These are phyloP conservation scores for Geotrichum klebahnii DNA, from an alignment of 1,139 yeast genomes.

Conservation along the genomic window DNA sequence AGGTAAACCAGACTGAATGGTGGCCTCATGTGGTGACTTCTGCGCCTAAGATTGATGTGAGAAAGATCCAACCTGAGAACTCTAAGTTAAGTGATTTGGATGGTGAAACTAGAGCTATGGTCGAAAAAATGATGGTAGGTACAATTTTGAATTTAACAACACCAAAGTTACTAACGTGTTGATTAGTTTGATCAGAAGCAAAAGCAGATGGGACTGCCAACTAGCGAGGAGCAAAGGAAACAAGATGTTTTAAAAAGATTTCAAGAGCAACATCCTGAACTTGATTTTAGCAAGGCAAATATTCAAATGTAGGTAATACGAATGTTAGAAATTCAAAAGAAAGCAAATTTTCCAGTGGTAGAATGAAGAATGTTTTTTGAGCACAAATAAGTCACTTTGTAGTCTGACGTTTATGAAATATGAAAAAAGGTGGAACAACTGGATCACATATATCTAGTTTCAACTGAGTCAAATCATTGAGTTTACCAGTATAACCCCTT, in stretches of 20 bases:
- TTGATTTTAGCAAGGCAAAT: slow-evolving; percentile 39
- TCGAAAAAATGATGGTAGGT: slow-evolving; percentile 46
- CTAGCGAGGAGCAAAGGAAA: slow-evolving; percentile 41
- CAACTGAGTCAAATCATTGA: no score
- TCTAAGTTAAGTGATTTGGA: slow-evolving; percentile 44
- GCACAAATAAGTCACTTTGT: no score
- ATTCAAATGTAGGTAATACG: slow-evolving; percentile 18
- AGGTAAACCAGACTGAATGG: slow-evolving; percentile 43
- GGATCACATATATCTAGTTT: no score
- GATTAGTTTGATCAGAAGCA: slow-evolving; percentile 43
- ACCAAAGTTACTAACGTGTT: background rate
- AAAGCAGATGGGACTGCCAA: slow-evolving; percentile 40
- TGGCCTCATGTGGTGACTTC: slow-evolving; percentile 46
- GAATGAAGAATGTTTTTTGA: no score
- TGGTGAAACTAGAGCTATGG: slow-evolving; percentile 44
- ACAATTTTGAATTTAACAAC: background rate
- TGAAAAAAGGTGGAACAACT: no score
- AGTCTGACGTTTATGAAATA: no score
- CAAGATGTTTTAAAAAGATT: slow-evolving; percentile 40
- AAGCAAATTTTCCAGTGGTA: no score
- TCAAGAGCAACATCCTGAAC: slow-evolving; percentile 45
- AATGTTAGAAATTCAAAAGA: no score
- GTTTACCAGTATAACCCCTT: no score
- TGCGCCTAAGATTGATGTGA: slow-evolving; percentile 45
- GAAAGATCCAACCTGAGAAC: slow-evolving; percentile 43